Percentiles rank a stretch among this genome's conserved stretches.
Conservation (phyloP, 805 yeast species). For the Ogataea neopini region DNA sequence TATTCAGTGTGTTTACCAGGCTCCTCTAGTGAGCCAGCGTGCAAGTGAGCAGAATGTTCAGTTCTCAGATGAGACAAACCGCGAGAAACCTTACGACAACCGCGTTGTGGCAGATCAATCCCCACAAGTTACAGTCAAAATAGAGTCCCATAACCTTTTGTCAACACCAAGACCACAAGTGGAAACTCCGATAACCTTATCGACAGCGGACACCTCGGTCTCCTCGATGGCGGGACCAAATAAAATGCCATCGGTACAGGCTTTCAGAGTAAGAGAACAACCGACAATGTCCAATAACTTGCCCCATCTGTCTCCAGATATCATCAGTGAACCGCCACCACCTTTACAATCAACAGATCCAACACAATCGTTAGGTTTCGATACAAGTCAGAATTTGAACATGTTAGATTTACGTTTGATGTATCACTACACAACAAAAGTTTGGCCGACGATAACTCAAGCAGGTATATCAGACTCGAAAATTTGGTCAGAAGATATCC, state of each 20-base stretch:
- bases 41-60: constrained; percentile 4
- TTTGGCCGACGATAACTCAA: constrained; percentile 82
- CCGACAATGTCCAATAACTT: constrained; percentile 11
- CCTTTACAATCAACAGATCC: constrained; percentile 20
- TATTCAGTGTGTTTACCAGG: constrained; percentile 67
- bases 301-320: constrained; percentile 33
- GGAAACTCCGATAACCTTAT: not conserved
- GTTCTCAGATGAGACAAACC: not conserved
- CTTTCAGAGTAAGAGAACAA: constrained; percentile 4
- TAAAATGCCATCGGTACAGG: constrained; percentile 2
- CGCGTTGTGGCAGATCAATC: not conserved
- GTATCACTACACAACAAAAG: constrained; percentile 84
- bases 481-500: constrained; percentile 87
- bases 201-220: not conserved
- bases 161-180: not conserved
- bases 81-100: not conserved
- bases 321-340: constrained; percentile 33
- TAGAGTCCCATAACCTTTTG: not conserved
- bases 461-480: constrained; percentile 87
- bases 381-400: constrained; percentile 46
- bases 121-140: not conserved
- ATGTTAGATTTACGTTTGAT: constrained; percentile 77
- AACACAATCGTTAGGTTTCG: constrained; percentile 19
- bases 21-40: constrained; percentile 3
- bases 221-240: constrained; percentile 1